Evolutionary conservation across 257 asterid species (phyloP).

Genomic region (Nicotiana sylvestris): DNA sequence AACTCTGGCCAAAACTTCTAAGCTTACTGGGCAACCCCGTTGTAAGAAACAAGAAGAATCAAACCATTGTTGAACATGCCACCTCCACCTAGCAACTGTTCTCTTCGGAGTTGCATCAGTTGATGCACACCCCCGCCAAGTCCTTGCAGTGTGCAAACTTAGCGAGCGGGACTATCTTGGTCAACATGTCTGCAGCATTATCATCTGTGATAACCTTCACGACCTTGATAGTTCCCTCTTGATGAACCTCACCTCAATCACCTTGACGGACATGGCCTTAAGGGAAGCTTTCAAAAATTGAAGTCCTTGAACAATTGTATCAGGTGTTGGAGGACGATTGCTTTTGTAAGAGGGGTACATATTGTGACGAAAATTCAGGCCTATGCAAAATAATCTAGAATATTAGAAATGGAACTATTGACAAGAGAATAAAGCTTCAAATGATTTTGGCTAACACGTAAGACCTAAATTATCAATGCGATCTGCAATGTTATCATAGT

Average conservation of each 20-base stretch:
- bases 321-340: slow-evolving; percentile 98
- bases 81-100: too few species aligned
- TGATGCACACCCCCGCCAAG: too few species aligned
- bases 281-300: slow-evolving; percentile 92
- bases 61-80: too few species aligned
- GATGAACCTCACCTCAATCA: slow-evolving; percentile 66
- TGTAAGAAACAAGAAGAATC: too few species aligned
- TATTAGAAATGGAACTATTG: background rate
- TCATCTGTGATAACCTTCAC: too few species aligned
- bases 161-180: too few species aligned
- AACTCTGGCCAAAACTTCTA: too few species aligned
- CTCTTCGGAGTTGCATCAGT: too few species aligned
- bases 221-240: too few species aligned
- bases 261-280: slow-evolving; percentile 94
- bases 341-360: slow-evolving; percentile 87
- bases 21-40: too few species aligned
- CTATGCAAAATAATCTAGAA: slow-evolving; percentile 38
- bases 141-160: too few species aligned
- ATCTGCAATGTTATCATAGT: background rate
- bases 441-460: background rate
- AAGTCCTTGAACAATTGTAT: slow-evolving; percentile 94
- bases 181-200: too few species aligned
- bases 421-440: background rate
- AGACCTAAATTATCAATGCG: background rate
- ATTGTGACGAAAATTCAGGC: slow-evolving; percentile 89